Base-by-base conservation (phyloP, 192 early-diverging fungal species). In the Kappamyces sp. region DNA sequence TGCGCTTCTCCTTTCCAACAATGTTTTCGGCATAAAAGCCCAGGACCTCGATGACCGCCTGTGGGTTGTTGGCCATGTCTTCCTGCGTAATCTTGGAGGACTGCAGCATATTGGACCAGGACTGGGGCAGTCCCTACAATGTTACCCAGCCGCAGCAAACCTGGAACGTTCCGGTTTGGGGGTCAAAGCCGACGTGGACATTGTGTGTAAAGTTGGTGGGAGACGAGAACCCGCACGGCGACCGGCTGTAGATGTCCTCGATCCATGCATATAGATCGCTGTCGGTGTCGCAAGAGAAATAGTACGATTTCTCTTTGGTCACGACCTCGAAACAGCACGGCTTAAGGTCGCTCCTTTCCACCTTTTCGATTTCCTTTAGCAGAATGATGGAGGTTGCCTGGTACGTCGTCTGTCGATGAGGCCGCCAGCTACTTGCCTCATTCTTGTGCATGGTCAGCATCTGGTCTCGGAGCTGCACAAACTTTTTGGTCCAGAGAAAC, bases 181-280 rank as follows among this genome's bases (percentile, higher is more conserved):
- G 61, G 43, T 65, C 64, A 39, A 60, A 65, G 2, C 64, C 64
- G n/a, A 65, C 64, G 43, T 86, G 85, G 7, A 84, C 83, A 63
- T 84, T 77, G 65, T 86, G 85, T n/a, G 79, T 73, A 70, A 86
- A 86, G 64, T 87, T 84, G 33, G 85, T 86, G 4, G 85, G 85
- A 48, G 71, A 79, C 4, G 85, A 86, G 35, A 83, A 74, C 12
- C 85, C 85, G 31, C 32, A 46, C 2, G 15, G 9, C n/a, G 12
- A 40, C 63, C 89, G 87, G 64, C 87, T 87, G 73, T 97, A 97
- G 67, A 99, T 90, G 65, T 91, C 88, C 64, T 99, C 94, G 82
- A 97, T 89, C 96, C 96, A 99, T 43, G 86, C 84, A 68, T 99
- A 99, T 37, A 99, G 75, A 64, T 99, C 94, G 66, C 93, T 91